Base-by-base conservation (phyloP, 305 asterid genomes). In the Stenogyne calaminthoides region DNA sequence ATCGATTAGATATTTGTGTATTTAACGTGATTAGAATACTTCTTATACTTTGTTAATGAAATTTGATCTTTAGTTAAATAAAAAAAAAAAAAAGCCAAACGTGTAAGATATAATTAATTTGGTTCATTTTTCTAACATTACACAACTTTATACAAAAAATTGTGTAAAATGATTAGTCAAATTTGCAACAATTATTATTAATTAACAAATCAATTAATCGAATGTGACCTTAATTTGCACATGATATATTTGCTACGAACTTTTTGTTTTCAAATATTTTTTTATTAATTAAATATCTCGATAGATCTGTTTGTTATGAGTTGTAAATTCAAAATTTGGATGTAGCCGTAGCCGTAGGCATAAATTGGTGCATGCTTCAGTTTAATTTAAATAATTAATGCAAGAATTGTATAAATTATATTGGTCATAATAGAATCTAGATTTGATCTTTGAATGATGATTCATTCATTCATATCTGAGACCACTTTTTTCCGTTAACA, bases 141-240 rank as follows among this genome's bases (percentile, higher is more conserved):
- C 52, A 14, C 52, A 46, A 14, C 5, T 6, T 12, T 5, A 44
- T 6, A 46, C 16, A 46, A 46, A 1, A 14, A 1, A 4, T 1
- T 3, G 52, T 12, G 54, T 46, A 46, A 52, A 36, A 8, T 19
- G 9, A 70, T 16, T 70, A 58, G 36, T 70, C 46, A 22, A 70
- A 37, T 34, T 70, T 11, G 75, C 47, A 70, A 29, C 68, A 55
- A n/a, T 15, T 52, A 7, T 65, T 29, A 11, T 3, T 54, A 12
- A 69, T 37, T 29, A 3, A 71, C n/a, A 25, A n/a, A 70, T 57
- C 6, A 18, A 49, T 61, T 60, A 52, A 49, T 60, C 32, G 62
- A 10, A 47, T 62, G 36, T 29, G 39, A 11, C 37, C 40, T 61
- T 18, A 18, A 47, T n/a, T 47, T 34, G 9, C 6, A 27, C 36